A percentile compares a stretch with the other conserved stretches of the same genome.
Evolutionary conservation across 176 grass and related monocot species (phyloP).

Genomic region (Lolium perenne): DNA sequence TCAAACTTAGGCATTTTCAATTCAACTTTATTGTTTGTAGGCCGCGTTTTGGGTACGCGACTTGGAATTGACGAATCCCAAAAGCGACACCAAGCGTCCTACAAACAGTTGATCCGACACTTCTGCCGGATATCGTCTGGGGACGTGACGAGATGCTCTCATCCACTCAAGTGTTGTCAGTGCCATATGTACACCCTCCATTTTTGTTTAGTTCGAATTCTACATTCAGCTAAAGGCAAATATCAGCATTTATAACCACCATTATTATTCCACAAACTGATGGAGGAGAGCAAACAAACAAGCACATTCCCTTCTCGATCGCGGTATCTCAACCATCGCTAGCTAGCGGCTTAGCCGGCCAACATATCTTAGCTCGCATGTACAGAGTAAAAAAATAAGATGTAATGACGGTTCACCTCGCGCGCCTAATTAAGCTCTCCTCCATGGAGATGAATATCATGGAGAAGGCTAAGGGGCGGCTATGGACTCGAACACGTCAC

Average conservation of each 20-base stretch:
- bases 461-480: not conserved
- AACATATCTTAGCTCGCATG: slow-evolving; percentile 35
- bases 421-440: slow-evolving; percentile 10
- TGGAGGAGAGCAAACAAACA: not conserved
- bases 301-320: not conserved
- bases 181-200: too few relatives aligned
- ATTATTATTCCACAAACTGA: slow-evolving; percentile 12
- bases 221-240: too few relatives aligned
- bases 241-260: not conserved
- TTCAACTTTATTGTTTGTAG: too few relatives aligned
- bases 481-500: slow-evolving; percentile 36
- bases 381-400: slow-evolving; percentile 7
- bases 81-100: too few relatives aligned
- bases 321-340: not conserved
- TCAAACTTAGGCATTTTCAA: too few relatives aligned
- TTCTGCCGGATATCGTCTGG: too few relatives aligned
- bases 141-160: too few relatives aligned
- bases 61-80: too few relatives aligned
- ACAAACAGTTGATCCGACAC: too few relatives aligned
- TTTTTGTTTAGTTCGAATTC: too few relatives aligned
- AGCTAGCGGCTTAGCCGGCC: slow-evolving; percentile 8
- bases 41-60: too few relatives aligned
- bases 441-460: not conserved
- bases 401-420: slow-evolving; percentile 30
- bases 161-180: too few relatives aligned